Conservation (phyloP, 1,284 basidiomycete species). For the Marasmius oreades region DNA sequence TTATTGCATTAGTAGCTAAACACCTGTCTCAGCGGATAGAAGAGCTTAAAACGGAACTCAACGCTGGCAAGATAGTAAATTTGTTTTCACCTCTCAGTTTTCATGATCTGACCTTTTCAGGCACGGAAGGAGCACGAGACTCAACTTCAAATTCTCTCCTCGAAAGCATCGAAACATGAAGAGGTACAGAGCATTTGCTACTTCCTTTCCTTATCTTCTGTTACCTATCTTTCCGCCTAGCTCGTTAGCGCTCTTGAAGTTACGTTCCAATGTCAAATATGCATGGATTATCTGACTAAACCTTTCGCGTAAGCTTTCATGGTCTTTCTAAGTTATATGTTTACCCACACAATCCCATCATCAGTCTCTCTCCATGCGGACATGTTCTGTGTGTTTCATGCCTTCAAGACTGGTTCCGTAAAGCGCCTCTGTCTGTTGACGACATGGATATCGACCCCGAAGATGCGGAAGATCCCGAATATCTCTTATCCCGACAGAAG, state of each 20-base stretch:
- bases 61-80: slow-evolving; percentile 29
- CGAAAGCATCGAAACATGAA: slow-evolving; percentile 47
- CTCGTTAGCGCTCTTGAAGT: slow-evolving; percentile 51
- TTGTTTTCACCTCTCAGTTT: not conserved
- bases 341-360: slow-evolving; percentile 5
- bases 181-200: slow-evolving; percentile 40
- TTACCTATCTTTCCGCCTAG: slow-evolving; percentile 27
- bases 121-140: slow-evolving; percentile 44
- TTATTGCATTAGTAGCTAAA: not conserved
- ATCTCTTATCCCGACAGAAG: slow-evolving; percentile 56
- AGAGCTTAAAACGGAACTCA: slow-evolving; percentile 42
- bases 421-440: slow-evolving; percentile 51
- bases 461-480: slow-evolving; percentile 43
- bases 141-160: slow-evolving; percentile 43
- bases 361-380: slow-evolving; percentile 67
- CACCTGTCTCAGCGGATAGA: slow-evolving; percentile 41
- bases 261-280: slow-evolving; percentile 68
- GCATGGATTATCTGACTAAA: slow-evolving; percentile 61
- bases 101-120: slow-evolving; percentile 29
- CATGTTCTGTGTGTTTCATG: slow-evolving; percentile 67
- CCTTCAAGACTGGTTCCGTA: slow-evolving; percentile 72
- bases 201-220: not conserved
- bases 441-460: slow-evolving; percentile 51
- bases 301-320: slow-evolving; percentile 56
- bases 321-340: not conserved